Percentiles rank a stretch among this genome's conserved stretches.
phyloP scores from a whole-genome alignment of 2,329 filamentous ascomycete genomes.

The Acrocalymma vagum region DNA sequence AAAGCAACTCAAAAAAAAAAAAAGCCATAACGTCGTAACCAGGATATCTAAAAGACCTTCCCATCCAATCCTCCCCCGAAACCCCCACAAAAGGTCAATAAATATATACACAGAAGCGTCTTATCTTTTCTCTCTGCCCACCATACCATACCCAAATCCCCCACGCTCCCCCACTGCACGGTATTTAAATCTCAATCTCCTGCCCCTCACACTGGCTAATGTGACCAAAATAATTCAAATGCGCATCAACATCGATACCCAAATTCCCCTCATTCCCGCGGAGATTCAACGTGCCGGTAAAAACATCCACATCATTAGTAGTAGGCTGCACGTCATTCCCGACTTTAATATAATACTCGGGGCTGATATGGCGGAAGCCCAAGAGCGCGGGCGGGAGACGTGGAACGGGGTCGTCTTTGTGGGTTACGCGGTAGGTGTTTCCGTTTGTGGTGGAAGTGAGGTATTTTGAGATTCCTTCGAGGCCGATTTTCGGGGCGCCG shows the following conservation, averaged over 20 bases:
- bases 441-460: conserved; percentile 62
- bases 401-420: conserved; percentile 72
- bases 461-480: conserved; percentile 62
- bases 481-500: conserved; percentile 72
- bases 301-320: conserved; percentile 27
- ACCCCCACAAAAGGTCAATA: too few relatives aligned
- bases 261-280: conserved; percentile 41
- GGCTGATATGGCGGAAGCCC: conserved; percentile 71
- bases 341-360: conserved; percentile 67
- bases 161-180: too few relatives aligned
- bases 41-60: too few relatives aligned
- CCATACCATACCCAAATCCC: too few relatives aligned
- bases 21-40: too few relatives aligned
- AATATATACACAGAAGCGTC: too few relatives aligned
- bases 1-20: too few relatives aligned
- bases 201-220: conserved; percentile 42
- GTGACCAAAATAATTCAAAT: conserved; percentile 46
- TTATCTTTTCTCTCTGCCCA: too few relatives aligned
- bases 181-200: conserved; percentile 36
- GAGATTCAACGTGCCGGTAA: conserved; percentile 27
- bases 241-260: conserved; percentile 35
- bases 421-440: conserved; percentile 70
- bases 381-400: conserved; percentile 69
- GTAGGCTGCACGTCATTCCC: conserved; percentile 30
- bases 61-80: too few relatives aligned